Evolutionary conservation across 2,329 filamentous ascomycete genomes (phyloP).

Genomic region (Aspergillus vadensis): DNA sequence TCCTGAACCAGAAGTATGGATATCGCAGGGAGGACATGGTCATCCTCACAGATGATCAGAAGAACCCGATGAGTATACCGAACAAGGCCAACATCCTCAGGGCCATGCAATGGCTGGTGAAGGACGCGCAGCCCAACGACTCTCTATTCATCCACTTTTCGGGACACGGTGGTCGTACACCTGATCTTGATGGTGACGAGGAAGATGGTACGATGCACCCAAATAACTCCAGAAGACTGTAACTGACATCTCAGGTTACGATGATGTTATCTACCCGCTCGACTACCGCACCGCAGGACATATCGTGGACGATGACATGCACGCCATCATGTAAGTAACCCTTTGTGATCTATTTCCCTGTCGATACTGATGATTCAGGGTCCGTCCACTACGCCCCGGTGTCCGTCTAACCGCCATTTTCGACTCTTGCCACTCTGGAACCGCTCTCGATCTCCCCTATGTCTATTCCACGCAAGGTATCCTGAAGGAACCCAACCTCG

Average conservation of each 20-base stretch:
- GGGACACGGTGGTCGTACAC: slow-evolving; percentile 74
- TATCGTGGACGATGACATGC: slow-evolving; percentile 78
- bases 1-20: slow-evolving; percentile 79
- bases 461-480: slow-evolving; percentile 66
- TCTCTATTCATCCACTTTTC: slow-evolving; percentile 97
- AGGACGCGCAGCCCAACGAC: slow-evolving; percentile 87
- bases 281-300: slow-evolving; percentile 70
- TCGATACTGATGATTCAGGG: slow-evolving; percentile 41
- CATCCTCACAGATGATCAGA: slow-evolving; percentile 90
- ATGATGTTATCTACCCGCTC: slow-evolving; percentile 78
- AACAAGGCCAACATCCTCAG: slow-evolving; percentile 92
- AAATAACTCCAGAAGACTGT: not conserved
- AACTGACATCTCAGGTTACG: slow-evolving; percentile 51
- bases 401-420: slow-evolving; percentile 76
- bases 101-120: slow-evolving; percentile 98
- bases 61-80: slow-evolving; percentile 94
- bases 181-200: slow-evolving; percentile 73
- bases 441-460: slow-evolving; percentile 67
- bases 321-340: slow-evolving; percentile 60
- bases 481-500: slow-evolving; percentile 68
- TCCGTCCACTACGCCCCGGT: slow-evolving; percentile 75
- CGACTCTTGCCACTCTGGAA: slow-evolving; percentile 68
- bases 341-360: not conserved
- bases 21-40: slow-evolving; percentile 98
- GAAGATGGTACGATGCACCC: slow-evolving; percentile 56